Evolutionary conservation across 2,329 filamentous ascomycete genomes (phyloP).

Genomic region (Cytospora chrysosperma): DNA sequence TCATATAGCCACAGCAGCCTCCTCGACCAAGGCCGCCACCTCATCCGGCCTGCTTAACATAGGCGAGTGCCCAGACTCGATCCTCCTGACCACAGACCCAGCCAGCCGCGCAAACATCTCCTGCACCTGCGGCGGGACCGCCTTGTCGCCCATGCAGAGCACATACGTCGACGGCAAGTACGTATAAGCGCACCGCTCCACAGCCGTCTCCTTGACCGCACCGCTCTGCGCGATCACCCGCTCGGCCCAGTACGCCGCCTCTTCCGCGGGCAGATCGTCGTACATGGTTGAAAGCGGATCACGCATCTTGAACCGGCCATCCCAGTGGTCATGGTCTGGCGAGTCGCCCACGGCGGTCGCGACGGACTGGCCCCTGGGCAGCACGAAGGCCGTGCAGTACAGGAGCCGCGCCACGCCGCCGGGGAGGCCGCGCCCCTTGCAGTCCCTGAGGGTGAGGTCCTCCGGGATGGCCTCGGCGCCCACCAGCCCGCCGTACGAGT

Average conservation of each 20-base stretch:
- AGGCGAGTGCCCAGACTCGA: conserved; percentile 3
- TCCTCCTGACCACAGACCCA: background rate
- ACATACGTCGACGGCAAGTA: conserved; percentile 29
- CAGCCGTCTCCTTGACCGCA: conserved; percentile 22
- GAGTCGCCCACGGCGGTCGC: background rate
- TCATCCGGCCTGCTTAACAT: background rate
- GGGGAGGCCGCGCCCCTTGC: conserved; percentile 14
- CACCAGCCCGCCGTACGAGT: conserved; percentile 30
- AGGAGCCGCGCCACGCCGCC: conserved; percentile 27
- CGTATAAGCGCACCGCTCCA: conserved; percentile 23
- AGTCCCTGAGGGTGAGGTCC: conserved; percentile 22
- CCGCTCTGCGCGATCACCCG: conserved; percentile 20
- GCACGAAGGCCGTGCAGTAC: conserved; percentile 27
- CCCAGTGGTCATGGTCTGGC: background rate
- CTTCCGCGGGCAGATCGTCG: conserved; percentile 25
- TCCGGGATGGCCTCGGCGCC: conserved; percentile 27
- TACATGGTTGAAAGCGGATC: conserved; percentile 21
- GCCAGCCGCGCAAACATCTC: background rate
- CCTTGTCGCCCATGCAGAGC: conserved; percentile 24
- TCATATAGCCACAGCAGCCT: background rate
- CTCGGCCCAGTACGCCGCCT: conserved; percentile 25
- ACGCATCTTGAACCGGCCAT: conserved; percentile 24
- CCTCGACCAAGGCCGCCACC: background rate
- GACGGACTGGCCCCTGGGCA: conserved; percentile 27
- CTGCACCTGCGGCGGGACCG: conserved; percentile 16